A percentile compares a stretch with the other conserved stretches of the same genome.
Conservation (phyloP, 1,284 basidiomycete genomes). For the Apiotrichum laibachii region DNA sequence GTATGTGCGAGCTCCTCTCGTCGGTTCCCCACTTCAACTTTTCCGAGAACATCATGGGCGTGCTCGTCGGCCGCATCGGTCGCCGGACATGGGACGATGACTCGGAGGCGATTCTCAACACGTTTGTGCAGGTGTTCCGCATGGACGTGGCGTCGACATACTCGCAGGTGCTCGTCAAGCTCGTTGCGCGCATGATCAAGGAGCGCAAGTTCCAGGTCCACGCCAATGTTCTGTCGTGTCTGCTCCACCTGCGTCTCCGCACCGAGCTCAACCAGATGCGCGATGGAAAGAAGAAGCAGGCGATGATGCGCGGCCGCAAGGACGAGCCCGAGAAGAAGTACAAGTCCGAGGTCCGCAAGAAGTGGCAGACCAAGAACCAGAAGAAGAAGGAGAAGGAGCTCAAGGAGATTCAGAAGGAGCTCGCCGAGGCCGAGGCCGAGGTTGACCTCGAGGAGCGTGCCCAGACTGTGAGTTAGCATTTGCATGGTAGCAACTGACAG, state of each 20-base stretch:
- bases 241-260: slow-evolving; percentile 82
- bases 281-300: slow-evolving; percentile 53
- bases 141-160: slow-evolving; percentile 73
- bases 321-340: slow-evolving; percentile 55
- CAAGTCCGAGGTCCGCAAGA: slow-evolving; percentile 64
- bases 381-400: slow-evolving; percentile 75
- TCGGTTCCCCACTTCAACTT: slow-evolving; percentile 97
- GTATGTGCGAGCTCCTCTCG: slow-evolving; percentile 79
- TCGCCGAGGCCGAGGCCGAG: slow-evolving; percentile 90
- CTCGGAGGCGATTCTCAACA: slow-evolving; percentile 75
- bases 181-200: slow-evolving; percentile 95
- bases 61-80: slow-evolving; percentile 78
- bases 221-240: slow-evolving; percentile 79
- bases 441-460: slow-evolving; percentile 89
- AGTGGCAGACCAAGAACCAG: slow-evolving; percentile 80
- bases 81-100: slow-evolving; percentile 83
- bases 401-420: slow-evolving; percentile 80
- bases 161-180: slow-evolving; percentile 83
- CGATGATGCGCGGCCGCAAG: slow-evolving; percentile 59
- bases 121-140: slow-evolving; percentile 76
- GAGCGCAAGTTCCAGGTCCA: slow-evolving; percentile 87
- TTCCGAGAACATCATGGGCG: slow-evolving; percentile 84
- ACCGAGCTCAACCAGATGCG: slow-evolving; percentile 67
- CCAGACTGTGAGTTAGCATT: slow-evolving; percentile 61
- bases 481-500: not conserved